Conservation (phyloP, 1,139 yeast species). For the Suhomyces ambrosiae region DNA sequence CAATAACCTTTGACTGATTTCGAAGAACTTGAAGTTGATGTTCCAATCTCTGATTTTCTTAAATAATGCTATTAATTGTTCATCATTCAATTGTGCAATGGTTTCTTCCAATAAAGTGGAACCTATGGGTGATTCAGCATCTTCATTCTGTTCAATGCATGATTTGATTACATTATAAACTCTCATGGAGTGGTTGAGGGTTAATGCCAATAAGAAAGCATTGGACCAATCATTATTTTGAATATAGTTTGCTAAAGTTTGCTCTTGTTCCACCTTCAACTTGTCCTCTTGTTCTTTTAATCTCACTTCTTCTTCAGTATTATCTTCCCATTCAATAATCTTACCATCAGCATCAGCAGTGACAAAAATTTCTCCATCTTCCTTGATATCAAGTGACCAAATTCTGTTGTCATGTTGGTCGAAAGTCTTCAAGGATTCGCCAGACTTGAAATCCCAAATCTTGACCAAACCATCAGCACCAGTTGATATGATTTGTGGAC, state of each 20-base stretch:
- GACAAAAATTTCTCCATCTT: conserved; percentile 69
- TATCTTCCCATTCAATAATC: conserved; percentile 84
- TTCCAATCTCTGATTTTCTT: conserved; percentile 93
- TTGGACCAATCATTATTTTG: conserved; percentile 77
- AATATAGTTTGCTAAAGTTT: conserved; percentile 73
- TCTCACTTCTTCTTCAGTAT: conserved; percentile 61
- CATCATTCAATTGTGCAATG: conserved; percentile 58
- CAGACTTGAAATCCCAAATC: conserved; percentile 79
- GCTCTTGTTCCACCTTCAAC: conserved; percentile 80
- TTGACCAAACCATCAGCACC: conserved; percentile 96
- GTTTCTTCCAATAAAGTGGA: conserved; percentile 64
- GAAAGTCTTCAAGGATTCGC: conserved; percentile 72
- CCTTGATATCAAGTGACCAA: conserved; percentile 77
- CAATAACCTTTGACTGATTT: conserved; percentile 75
- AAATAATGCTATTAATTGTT: conserved; percentile 62
- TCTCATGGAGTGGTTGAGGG: conserved; percentile 85
- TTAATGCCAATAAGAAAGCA: conserved; percentile 84
- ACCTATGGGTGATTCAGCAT: conserved; percentile 55
- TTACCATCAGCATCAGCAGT: conserved; percentile 97
- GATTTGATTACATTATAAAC: conserved; percentile 68
- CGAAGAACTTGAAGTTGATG: conserved; percentile 79
- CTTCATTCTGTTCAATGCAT: conserved; percentile 46
- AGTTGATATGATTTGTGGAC: conserved; percentile 72
- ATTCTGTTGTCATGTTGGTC: conserved; percentile 93
- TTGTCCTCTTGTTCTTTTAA: conserved; percentile 53